A percentile compares a stretch with the other conserved stretches of the same genome.
Evolutionary conservation across 495 filamentous ascomycete species (phyloP).

Genomic region (Physcia stellaris): DNA sequence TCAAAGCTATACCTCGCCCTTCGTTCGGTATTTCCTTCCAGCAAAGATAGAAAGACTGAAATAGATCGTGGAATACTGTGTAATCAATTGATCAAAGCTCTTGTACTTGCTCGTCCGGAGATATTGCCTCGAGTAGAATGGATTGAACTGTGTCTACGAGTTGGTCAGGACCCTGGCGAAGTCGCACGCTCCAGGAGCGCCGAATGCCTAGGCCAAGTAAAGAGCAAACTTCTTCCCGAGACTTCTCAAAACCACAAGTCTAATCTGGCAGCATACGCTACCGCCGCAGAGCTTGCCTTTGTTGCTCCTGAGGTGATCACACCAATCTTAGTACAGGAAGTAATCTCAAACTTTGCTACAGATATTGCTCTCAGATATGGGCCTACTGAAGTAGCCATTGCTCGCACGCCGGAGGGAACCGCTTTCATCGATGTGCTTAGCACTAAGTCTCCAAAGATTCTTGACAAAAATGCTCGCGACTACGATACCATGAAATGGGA

Average conservation of each 20-base stretch:
- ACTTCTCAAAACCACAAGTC: slow-evolving; percentile 16
- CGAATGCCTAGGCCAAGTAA: slow-evolving; percentile 34
- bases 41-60: slow-evolving; percentile 22
- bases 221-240: not conserved
- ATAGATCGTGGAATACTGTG: slow-evolving; percentile 32
- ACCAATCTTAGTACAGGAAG: slow-evolving; percentile 57
- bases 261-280: slow-evolving; percentile 57
- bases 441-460: slow-evolving; percentile 44
- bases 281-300: slow-evolving; percentile 82
- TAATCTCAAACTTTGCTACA: slow-evolving; percentile 55
- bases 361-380: slow-evolving; percentile 54
- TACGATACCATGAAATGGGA: slow-evolving; percentile 97
- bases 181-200: slow-evolving; percentile 41
- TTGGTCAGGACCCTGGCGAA: slow-evolving; percentile 67
- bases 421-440: slow-evolving; percentile 82
- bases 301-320: slow-evolving; percentile 77
- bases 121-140: slow-evolving; percentile 66
- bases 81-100: slow-evolving; percentile 52
- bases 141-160: slow-evolving; percentile 74
- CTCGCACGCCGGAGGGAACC: slow-evolving; percentile 74
- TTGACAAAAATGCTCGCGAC: slow-evolving; percentile 77
- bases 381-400: slow-evolving; percentile 79
- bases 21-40: slow-evolving; percentile 52
- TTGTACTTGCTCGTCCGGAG: slow-evolving; percentile 66
- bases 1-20: slow-evolving; percentile 48